phyloP scores from a whole-genome alignment of 306 rosid species.

The Spatholobus suberectus region DNA sequence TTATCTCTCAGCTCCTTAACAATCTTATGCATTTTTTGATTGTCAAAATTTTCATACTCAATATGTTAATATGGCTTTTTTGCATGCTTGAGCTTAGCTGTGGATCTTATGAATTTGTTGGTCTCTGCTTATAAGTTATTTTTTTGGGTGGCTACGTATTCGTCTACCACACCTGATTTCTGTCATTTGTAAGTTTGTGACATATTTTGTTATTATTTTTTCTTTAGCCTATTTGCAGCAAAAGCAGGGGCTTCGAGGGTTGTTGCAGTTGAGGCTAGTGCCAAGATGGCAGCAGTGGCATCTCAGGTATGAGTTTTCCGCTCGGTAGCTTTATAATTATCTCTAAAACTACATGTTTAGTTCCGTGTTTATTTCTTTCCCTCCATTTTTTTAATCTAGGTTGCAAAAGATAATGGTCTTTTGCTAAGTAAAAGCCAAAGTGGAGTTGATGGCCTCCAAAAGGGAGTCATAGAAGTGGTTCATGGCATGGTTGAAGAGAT shows the following conservation, averaged over 20 bases:
- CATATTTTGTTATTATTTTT: not conserved
- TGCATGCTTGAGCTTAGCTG: not conserved
- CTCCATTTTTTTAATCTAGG: conserved; percentile 52
- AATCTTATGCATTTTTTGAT: not conserved
- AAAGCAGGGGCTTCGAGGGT: conserved; percentile 88
- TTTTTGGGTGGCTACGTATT: not conserved
- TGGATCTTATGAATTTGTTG: not conserved
- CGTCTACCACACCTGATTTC: conserved; percentile 4
- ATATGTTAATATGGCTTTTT: not conserved
- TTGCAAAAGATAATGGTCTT: conserved; percentile 77
- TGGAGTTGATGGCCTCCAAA: conserved; percentile 43
- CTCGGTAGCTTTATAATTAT: not conserved
- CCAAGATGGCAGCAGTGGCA: conserved; percentile 94
- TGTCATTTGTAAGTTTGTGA: conserved; percentile 19
- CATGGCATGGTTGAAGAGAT: conserved; percentile 46
- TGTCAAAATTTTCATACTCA: not conserved
- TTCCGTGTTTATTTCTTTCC: conserved; percentile 18
- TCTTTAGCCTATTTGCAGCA: conserved; percentile 81
- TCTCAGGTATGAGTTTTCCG: conserved; percentile 59
- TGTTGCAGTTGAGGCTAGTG: conserved; percentile 92
- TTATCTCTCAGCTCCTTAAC: not conserved
- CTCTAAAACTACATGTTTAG: conserved; percentile 27
- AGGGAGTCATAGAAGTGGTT: conserved; percentile 78
- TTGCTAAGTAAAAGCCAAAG: conserved; percentile 47
- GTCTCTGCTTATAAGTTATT: not conserved